Evolutionary conservation across 345 rosid genomes (phyloP), one percentile per base, ranked within the genome.

Genomic region (Orychophragmus violaceus): DNA sequence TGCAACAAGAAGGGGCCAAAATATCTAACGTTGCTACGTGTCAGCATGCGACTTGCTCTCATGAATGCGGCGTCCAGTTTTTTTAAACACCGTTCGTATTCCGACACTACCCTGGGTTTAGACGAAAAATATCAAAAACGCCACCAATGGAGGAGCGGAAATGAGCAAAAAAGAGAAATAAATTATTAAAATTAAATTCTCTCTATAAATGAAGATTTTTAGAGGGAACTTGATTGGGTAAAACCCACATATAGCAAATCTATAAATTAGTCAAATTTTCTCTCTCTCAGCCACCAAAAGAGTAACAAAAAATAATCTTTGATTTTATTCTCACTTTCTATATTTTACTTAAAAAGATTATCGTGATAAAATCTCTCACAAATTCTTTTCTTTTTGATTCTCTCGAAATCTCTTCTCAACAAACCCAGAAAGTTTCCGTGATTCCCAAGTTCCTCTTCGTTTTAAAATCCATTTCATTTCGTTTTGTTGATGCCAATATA

Each of bases 41-140:
- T 73, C 80, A 4, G 1, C 29, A 73, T 78, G 74, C 2, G 1
- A 68, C 54, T 17, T 35, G 28, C 8, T 58, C 61, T 70, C 63
- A 49, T 58, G 68, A 75, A 80, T 82, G 85, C 81, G 83, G 84
- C 85, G 82, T 49, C 45, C 19, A 68, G 84, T 36, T 12, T 30
- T 29, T 37, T 11, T 4, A 45, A 49, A 59, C 27, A 46, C 0
- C 5, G 6, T 0, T 32, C 5, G 5, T 13, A 9, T 59, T 18
- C 58, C 69, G 14, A 18, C 24, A 23, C 0, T 53, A 61, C 59
- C 77, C 6, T 54, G 1, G 1, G 0, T 1, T 17, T 17, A 8
- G 7, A 13, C 3, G 35, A 39, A 5, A 12, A 73, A 10, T 54
- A 13, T 12, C 71, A 5, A 12, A 5, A 16, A 10, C 29, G 27